Percentiles rank a stretch among this genome's conserved stretches.
Evolutionary conservation across 176 grass and related monocot species (phyloP).

Genomic region (Musa schizocarpa): DNA sequence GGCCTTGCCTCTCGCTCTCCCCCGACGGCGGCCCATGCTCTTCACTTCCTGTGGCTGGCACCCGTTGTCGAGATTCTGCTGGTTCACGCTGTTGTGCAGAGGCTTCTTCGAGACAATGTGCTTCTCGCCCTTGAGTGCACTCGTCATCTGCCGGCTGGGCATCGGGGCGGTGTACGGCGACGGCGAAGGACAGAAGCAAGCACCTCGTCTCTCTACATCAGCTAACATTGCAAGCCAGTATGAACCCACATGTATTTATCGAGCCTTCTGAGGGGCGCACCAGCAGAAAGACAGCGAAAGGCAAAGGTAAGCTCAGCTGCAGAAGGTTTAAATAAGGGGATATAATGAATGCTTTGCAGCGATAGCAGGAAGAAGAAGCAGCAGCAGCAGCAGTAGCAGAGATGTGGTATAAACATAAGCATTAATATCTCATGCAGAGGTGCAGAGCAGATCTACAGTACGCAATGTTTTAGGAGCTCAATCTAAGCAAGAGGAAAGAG

Average conservation of each 20-base stretch:
- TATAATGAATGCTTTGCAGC: slow-evolving; percentile 14
- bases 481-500: background rate
- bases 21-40: slow-evolving; percentile 28
- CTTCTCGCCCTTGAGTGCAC: slow-evolving; percentile 32
- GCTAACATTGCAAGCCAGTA: slow-evolving; percentile 42
- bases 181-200: slow-evolving; percentile 15
- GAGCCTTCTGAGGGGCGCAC: background rate
- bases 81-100: slow-evolving; percentile 67
- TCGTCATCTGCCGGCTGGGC: slow-evolving; percentile 32
- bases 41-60: slow-evolving; percentile 36
- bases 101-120: slow-evolving; percentile 62
- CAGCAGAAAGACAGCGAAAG: slow-evolving; percentile 7
- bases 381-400: background rate
- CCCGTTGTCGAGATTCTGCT: slow-evolving; percentile 46
- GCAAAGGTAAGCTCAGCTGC: slow-evolving; percentile 5
- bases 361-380: background rate
- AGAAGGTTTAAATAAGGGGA: slow-evolving; percentile 15
- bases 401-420: slow-evolving; percentile 12
- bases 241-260: slow-evolving; percentile 18
- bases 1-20: slow-evolving; percentile 7
- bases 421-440: slow-evolving; percentile 8
- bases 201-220: slow-evolving; percentile 33
- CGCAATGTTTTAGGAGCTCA: background rate
- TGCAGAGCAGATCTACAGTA: slow-evolving; percentile 1
- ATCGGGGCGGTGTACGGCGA: slow-evolving; percentile 25